These are phyloP conservation scores for Hypericum perforatum DNA, from an alignment of 345 rosid genomes.

Conservation along the genomic window DNA sequence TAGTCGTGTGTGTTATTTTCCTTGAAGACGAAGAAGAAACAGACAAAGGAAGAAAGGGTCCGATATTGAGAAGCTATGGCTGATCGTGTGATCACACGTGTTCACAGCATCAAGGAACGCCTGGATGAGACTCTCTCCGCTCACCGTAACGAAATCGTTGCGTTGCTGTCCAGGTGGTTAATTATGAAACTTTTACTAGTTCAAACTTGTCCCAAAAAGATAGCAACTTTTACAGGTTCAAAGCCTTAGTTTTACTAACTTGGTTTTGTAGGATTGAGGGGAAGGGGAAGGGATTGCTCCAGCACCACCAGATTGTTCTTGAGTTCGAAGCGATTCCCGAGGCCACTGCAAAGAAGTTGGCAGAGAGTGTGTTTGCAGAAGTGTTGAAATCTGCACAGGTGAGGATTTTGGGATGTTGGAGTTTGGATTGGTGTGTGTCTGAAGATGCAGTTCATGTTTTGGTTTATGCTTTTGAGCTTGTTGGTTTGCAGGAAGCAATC, in stretches of 20 bases:
- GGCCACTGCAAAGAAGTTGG: conserved; percentile 38
- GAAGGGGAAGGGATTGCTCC: conserved; percentile 71
- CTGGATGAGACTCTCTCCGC: conserved; percentile 58
- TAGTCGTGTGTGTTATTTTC: too few species aligned
- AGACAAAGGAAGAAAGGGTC: too few species aligned
- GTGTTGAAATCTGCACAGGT: conserved; percentile 68
- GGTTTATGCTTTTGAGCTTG: conserved; percentile 2
- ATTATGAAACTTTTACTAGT: conserved; percentile 13
- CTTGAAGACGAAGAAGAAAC: too few species aligned
- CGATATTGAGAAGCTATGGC: conserved; percentile 26
- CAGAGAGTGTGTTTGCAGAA: conserved; percentile 52
- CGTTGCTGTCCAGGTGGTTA: conserved; percentile 58
- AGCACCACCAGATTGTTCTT: conserved; percentile 57
- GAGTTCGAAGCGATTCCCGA: conserved; percentile 66
- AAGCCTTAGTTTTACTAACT: neutral
- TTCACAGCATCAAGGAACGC: conserved; percentile 65
- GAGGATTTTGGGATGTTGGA: neutral
- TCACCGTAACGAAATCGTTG: conserved; percentile 55
- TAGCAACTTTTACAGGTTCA: too few species aligned
- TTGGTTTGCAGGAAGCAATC: conserved; percentile 63
- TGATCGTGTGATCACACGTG: conserved; percentile 44
- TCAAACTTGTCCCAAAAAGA: too few species aligned
- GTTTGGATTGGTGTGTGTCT: neutral
- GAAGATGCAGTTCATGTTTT: neutral
- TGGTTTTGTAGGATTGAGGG: conserved; percentile 44